Evolutionary conservation across 2,329 filamentous ascomycete species (phyloP).

Genomic region (Epichloe amarillans): DNA sequence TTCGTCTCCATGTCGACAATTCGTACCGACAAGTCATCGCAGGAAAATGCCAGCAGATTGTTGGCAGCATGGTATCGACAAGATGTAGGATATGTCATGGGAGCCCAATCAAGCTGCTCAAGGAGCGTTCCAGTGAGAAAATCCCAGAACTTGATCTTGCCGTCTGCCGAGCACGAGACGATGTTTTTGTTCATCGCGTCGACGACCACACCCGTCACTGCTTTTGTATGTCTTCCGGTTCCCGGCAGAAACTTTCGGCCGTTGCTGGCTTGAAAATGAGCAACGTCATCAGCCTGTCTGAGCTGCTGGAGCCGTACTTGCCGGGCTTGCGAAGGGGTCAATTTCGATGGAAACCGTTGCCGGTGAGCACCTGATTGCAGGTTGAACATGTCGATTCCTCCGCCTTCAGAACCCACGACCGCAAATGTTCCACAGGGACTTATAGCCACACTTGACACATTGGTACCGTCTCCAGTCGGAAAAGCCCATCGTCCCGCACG

Average conservation of each 20-base stretch:
- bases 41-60: slow-evolving; percentile 77
- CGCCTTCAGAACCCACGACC: slow-evolving; percentile 69
- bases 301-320: slow-evolving; percentile 56
- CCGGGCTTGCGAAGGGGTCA: slow-evolving; percentile 67
- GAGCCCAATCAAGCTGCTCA: slow-evolving; percentile 71
- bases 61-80: slow-evolving; percentile 72
- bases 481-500: slow-evolving; percentile 88
- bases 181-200: slow-evolving; percentile 81
- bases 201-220: slow-evolving; percentile 75
- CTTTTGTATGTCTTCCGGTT: slow-evolving; percentile 62
- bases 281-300: slow-evolving; percentile 43
- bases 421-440: slow-evolving; percentile 92
- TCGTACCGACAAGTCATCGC: slow-evolving; percentile 77
- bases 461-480: slow-evolving; percentile 67
- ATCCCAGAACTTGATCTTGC: slow-evolving; percentile 95
- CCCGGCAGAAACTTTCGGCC: slow-evolving; percentile 32
- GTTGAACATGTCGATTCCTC: slow-evolving; percentile 90
- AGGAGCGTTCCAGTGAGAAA: slow-evolving; percentile 70
- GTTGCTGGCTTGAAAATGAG: slow-evolving; percentile 36
- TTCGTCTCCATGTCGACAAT: slow-evolving; percentile 84
- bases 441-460: slow-evolving; percentile 76
- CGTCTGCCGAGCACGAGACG: slow-evolving; percentile 78
- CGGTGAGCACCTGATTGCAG: slow-evolving; percentile 84
- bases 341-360: slow-evolving; percentile 69
- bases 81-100: slow-evolving; percentile 58